Percentiles rank a stretch among this genome's conserved stretches.
Evolutionary conservation across 768 basidiomycete species (phyloP).

Genomic region (Naganishia vaughanmartiniae): DNA sequence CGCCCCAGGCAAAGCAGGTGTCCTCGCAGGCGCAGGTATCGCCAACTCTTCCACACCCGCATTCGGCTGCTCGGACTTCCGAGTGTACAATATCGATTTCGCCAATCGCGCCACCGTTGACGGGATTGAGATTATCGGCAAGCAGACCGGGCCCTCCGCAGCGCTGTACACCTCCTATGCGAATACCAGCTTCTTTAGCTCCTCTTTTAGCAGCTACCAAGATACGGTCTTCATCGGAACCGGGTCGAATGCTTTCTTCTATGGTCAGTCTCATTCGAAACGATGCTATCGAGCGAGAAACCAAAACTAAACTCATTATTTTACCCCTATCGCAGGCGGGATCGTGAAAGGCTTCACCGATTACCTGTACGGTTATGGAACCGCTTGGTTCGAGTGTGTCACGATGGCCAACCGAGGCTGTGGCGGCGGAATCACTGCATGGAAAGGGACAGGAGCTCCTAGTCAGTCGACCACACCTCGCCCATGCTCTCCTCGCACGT

Average conservation of each 20-base stretch:
- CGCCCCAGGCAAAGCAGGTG: slow-evolving; percentile 60
- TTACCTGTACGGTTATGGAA: slow-evolving; percentile 55
- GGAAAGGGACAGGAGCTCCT: slow-evolving; percentile 56
- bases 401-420: slow-evolving; percentile 65
- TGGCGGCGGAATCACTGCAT: slow-evolving; percentile 66
- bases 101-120: slow-evolving; percentile 59
- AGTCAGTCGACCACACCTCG: not conserved
- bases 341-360: slow-evolving; percentile 66
- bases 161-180: slow-evolving; percentile 65
- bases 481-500: not conserved
- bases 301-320: not conserved
- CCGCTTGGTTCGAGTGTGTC: slow-evolving; percentile 58
- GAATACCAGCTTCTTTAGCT: slow-evolving; percentile 68
- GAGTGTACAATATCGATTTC: slow-evolving; percentile 66
- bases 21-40: slow-evolving; percentile 63
- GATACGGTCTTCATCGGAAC: slow-evolving; percentile 68
- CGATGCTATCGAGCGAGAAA: no score
- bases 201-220: slow-evolving; percentile 63
- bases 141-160: slow-evolving; percentile 59
- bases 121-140: slow-evolving; percentile 25
- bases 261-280: not conserved
- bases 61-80: slow-evolving; percentile 63
- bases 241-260: slow-evolving; percentile 59
- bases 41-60: slow-evolving; percentile 61
- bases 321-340: slow-evolving; percentile 53